Conservation (phyloP, 768 basidiomycete species). For the Suillus occidentalis region DNA sequence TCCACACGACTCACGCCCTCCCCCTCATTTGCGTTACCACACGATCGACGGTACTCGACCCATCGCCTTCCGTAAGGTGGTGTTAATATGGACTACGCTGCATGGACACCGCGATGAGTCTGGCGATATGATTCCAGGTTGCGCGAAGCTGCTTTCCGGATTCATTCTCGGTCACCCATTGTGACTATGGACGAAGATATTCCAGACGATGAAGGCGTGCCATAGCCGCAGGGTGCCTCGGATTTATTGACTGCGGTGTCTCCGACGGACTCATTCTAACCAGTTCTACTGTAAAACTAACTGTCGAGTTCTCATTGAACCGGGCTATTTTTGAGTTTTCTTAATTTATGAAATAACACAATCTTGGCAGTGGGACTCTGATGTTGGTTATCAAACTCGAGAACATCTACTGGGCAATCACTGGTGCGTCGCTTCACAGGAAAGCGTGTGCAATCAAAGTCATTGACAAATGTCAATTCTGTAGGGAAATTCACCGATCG, state of each 20-base stretch:
- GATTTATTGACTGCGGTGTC: constrained; percentile 37
- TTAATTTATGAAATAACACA: constrained; percentile 84
- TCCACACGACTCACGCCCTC: not conserved
- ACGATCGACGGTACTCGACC: not conserved
- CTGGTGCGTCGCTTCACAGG: constrained; percentile 54
- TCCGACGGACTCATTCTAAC: constrained; percentile 88
- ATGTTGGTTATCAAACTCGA: constrained; percentile 87
- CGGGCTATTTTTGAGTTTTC: constrained; percentile 93
- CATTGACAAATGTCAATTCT: not conserved
- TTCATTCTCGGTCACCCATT: not conserved
- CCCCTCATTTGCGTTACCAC: not conserved
- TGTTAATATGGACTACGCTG: not conserved
- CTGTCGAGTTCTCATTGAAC: constrained; percentile 85
- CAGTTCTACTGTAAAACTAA: constrained; percentile 97
- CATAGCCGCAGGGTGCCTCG: not conserved
- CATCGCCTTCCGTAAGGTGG: not conserved
- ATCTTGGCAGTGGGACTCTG: constrained; percentile 79
- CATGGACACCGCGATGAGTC: not conserved
- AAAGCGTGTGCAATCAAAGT: not conserved
- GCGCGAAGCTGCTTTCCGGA: not conserved
- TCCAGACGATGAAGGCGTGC: constrained; percentile 63
- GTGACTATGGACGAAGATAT: constrained; percentile 81
- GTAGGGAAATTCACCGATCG: constrained; percentile 76
- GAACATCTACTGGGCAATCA: constrained; percentile 87
- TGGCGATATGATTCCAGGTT: not conserved